Conservation (phyloP, 495 filamentous ascomycete genomes). For the Collariella sp. region DNA sequence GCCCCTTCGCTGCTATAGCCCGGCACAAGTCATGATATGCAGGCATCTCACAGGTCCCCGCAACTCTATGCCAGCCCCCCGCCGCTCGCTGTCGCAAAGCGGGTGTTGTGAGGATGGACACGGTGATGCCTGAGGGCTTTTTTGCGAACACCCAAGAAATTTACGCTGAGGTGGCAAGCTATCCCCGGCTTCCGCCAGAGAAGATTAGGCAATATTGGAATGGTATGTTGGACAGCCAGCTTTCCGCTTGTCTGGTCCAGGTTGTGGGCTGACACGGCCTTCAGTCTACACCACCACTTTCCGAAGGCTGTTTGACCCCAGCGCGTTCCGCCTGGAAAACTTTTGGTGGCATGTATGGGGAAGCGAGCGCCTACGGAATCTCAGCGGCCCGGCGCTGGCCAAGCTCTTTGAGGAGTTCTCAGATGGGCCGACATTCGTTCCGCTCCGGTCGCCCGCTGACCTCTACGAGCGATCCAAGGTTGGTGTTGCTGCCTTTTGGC, state of each 20-base stretch:
- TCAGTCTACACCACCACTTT: conserved; percentile 47
- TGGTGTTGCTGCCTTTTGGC: conserved; percentile 4
- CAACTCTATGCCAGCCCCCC: background rate
- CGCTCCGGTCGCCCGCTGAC: conserved; percentile 35
- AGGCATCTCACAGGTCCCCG: background rate
- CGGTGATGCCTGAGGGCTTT: conserved; percentile 28
- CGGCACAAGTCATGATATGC: background rate
- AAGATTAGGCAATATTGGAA: conserved; percentile 44
- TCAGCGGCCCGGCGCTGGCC: conserved; percentile 39
- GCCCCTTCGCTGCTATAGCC: too few species aligned
- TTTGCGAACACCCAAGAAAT: conserved; percentile 38
- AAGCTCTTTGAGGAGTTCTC: conserved; percentile 43
- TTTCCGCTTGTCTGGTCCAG: background rate
- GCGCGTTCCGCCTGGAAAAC: conserved; percentile 45
- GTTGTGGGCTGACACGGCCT: conserved; percentile 8
- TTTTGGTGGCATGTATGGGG: conserved; percentile 52
- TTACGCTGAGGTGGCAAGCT: conserved; percentile 41
- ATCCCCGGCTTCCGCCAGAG: conserved; percentile 38
- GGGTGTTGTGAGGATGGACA: conserved; percentile 11
- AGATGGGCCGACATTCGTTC: conserved; percentile 40
- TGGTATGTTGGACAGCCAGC: conserved; percentile 28
- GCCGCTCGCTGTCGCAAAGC: background rate
- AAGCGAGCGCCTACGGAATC: conserved; percentile 34
- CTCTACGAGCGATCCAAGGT: conserved; percentile 36
- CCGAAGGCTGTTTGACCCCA: conserved; percentile 43